Conservation (phyloP, 441 rosid genomes). For the Gossypium schwendimanii region DNA sequence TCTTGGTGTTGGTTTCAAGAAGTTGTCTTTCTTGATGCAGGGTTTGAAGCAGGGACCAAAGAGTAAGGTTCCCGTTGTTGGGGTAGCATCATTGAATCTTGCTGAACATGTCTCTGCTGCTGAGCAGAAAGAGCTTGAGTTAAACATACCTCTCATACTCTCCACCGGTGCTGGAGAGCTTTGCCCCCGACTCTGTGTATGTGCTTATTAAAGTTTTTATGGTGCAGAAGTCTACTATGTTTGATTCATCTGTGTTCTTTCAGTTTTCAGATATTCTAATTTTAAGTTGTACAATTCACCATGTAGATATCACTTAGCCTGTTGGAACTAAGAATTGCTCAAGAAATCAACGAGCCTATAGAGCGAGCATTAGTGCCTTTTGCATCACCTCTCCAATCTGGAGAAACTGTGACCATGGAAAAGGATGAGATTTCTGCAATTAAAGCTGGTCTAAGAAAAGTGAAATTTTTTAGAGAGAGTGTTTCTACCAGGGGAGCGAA, state of each 20-base stretch:
- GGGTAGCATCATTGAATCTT: constrained; percentile 59
- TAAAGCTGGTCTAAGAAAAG: constrained; percentile 61
- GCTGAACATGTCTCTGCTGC: constrained; percentile 66
- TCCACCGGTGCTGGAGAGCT: constrained; percentile 42
- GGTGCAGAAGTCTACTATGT: not conserved
- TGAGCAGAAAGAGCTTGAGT: constrained; percentile 61
- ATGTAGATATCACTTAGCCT: constrained; percentile 43
- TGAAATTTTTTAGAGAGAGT: constrained; percentile 35
- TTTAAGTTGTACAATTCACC: not conserved
- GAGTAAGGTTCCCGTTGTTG: constrained; percentile 55
- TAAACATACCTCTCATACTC: constrained; percentile 55
- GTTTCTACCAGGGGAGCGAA: constrained; percentile 26
- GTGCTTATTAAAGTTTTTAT: constrained; percentile 8
- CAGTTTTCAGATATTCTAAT: not conserved
- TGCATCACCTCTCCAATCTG: constrained; percentile 27
- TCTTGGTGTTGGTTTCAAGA: not conserved
- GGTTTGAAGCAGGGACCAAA: constrained; percentile 53
- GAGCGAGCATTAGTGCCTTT: constrained; percentile 28
- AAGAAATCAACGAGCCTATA: constrained; percentile 28
- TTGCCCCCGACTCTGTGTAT: constrained; percentile 54
- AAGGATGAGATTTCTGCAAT: constrained; percentile 53
- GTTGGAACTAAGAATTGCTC: constrained; percentile 26
- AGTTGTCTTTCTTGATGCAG: constrained; percentile 29
- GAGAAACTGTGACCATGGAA: constrained; percentile 25
- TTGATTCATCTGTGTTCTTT: not conserved